phyloP scores from a whole-genome alignment of 2,329 filamentous ascomycete genomes.

The Dryadomyces sulphureus region DNA sequence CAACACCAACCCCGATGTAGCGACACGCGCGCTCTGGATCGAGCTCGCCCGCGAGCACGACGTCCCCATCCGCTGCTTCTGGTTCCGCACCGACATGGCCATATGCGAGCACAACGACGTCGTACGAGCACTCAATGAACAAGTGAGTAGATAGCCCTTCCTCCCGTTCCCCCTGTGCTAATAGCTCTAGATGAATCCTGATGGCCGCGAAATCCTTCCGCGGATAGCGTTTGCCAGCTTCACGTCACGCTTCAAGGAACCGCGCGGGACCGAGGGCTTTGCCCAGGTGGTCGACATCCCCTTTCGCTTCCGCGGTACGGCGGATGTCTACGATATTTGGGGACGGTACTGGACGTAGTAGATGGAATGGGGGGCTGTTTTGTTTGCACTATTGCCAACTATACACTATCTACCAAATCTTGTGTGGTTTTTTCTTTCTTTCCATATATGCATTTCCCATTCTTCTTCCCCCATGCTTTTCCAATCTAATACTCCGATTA shows the following conservation, averaged over 20 bases:
- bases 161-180: too few species aligned
- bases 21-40: constrained; percentile 67
- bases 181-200: constrained; percentile 58
- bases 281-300: constrained; percentile 60
- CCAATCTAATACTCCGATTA: background rate
- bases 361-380: background rate
- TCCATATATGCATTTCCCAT: background rate
- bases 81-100: constrained; percentile 58
- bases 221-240: constrained; percentile 70
- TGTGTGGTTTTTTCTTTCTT: background rate
- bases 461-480: background rate
- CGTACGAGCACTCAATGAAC: constrained; percentile 54
- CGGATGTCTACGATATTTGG: constrained; percentile 59
- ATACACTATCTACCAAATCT: too few species aligned
- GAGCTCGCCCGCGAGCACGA: constrained; percentile 53
- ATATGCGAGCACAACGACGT: constrained; percentile 77
- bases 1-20: constrained; percentile 83
- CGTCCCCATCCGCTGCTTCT: constrained; percentile 70
- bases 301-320: constrained; percentile 60
- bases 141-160: too few species aligned
- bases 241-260: constrained; percentile 55
- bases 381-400: background rate
- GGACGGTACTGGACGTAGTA: constrained; percentile 56
- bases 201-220: constrained; percentile 59
- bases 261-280: constrained; percentile 65